Base-by-base conservation (phyloP, 371 early-diverging fungal genomes). In the Mortierella sp. region DNA sequence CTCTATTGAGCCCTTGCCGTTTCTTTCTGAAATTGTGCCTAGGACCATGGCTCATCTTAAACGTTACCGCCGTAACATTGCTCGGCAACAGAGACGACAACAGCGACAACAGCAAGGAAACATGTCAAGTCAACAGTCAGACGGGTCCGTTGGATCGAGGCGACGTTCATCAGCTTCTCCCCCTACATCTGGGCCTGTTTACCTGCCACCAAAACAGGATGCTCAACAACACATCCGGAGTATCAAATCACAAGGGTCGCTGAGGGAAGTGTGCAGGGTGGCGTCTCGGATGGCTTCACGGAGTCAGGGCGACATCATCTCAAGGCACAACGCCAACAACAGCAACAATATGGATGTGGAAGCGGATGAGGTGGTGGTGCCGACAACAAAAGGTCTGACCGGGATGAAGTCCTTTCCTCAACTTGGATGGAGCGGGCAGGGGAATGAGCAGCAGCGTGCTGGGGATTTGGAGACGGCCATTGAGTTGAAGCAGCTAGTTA, bases 1-100 rank as follows among this genome's bases (percentile, higher is more conserved):
- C 14, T 85, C 86, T 16, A 45, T 85, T 0, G 86, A 85, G 55
- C 86, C 86, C 0, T 47, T 85, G 24, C 82, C 86, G 8, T 85
- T 85, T 47, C 82, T 82, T 72, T 42, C 74, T 14, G 86, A 82
- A 16, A 75, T 85, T 42, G 86, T 85, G 1, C 86, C 86, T 1
- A 38, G 86, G 50, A 85, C 82, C 9, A 6, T 70, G 44, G 45
- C 70, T 5, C 74, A 82, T 58, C 60, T 85, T 48, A 73, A 70
- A 54, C 77, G 80, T 38, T 85, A 82, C 28, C 86, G 80, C 31
- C 79, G 76, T 11, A 21, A 50, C 44, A 78, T 85, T 10, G 81
- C 74, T 9, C 34, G 76, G 42, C 72, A 76, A 34, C 75, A 68
- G 21, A 21, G 24, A 5, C 68, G 68, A 38, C 81, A 45, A 45